Base-by-base conservation (phyloP, 768 basidiomycete genomes). In the Agrocybe praecox region DNA sequence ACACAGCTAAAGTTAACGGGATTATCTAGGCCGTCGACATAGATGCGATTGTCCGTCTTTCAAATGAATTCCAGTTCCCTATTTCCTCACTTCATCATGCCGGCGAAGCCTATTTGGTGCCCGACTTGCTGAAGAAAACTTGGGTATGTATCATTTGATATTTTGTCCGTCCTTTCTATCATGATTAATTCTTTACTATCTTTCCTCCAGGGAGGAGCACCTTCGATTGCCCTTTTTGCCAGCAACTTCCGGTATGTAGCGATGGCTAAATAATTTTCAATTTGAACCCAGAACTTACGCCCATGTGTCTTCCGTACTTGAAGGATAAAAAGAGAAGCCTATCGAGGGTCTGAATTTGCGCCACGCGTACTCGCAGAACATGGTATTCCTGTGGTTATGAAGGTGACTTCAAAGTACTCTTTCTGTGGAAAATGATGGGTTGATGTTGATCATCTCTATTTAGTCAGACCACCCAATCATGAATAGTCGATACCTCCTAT, bases 21-120 rank as follows among this genome's bases (percentile, higher is more conserved):
- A n/a, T 29, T 9, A 29, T 29, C 26, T 29, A 29, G 26, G 26
- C 26, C 26, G 85, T 87, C 21, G 92, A 94, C 65, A 69, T 90
- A 24, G 88, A 89, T 63, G 82, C 76, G 12, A 81, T 90, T 48
- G 82, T 89, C 53, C 75, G 89, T 56, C 85, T 87, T 53, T 79
- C 83, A 8, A 83, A 88, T 64, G 86, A 88, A 67, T 88, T 88
- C 61, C 80, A 87, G 61, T 90, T 90, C 69, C 78, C 83, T 1
- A 81, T 92, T 51, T 85, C 89, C 5, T 85, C 87, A 2, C 86
- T 92, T 69, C 91, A 92, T 56, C 85, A 88, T 53, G 92, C 92
- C 0, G 86, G 88, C 58, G 90, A 93, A 65, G 85, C 90, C 0
- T 94, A 89, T 67, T 81, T 94, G 15, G 88, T 94, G 14, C 90